These are phyloP conservation scores for Byssochlamys sp. DNA, from an alignment of 2,329 filamentous ascomycete genomes.

Conservation along the genomic window DNA sequence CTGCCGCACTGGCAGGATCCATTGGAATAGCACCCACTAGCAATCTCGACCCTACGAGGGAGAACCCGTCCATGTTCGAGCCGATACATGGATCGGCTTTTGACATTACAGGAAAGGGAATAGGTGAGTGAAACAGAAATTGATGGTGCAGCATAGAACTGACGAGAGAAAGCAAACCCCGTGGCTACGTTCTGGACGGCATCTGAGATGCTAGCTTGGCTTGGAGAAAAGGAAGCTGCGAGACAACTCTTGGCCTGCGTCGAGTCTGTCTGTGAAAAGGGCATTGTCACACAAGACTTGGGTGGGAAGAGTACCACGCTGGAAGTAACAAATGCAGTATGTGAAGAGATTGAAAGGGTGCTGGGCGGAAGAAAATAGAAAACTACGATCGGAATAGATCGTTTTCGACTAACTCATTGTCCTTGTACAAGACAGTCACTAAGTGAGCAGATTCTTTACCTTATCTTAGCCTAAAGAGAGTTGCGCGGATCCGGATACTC, in stretches of 20 bases:
- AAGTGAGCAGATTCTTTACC: no score
- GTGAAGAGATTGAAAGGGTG: slow-evolving; percentile 3
- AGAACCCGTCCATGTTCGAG: slow-evolving; percentile 55
- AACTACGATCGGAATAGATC: not conserved
- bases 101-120: slow-evolving; percentile 54
- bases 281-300: slow-evolving; percentile 50
- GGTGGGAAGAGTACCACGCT: slow-evolving; percentile 39
- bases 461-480: no score
- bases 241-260: slow-evolving; percentile 50
- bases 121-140: slow-evolving; percentile 16
- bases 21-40: slow-evolving; percentile 64
- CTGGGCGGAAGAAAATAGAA: not conserved
- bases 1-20: slow-evolving; percentile 58
- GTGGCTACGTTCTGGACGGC: slow-evolving; percentile 61
- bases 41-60: slow-evolving; percentile 55
- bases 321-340: slow-evolving; percentile 3
- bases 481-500: no score
- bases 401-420: no score
- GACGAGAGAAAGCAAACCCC: slow-evolving; percentile 43
- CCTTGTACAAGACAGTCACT: no score
- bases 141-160: not conserved
- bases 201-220: slow-evolving; percentile 57
- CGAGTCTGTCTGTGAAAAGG: slow-evolving; percentile 50
- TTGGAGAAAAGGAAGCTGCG: slow-evolving; percentile 51
- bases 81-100: slow-evolving; percentile 56